These are phyloP conservation scores for Mychonastes homosphaera DNA, from an alignment of 139 green algal genomes.

Conservation along the genomic window DNA sequence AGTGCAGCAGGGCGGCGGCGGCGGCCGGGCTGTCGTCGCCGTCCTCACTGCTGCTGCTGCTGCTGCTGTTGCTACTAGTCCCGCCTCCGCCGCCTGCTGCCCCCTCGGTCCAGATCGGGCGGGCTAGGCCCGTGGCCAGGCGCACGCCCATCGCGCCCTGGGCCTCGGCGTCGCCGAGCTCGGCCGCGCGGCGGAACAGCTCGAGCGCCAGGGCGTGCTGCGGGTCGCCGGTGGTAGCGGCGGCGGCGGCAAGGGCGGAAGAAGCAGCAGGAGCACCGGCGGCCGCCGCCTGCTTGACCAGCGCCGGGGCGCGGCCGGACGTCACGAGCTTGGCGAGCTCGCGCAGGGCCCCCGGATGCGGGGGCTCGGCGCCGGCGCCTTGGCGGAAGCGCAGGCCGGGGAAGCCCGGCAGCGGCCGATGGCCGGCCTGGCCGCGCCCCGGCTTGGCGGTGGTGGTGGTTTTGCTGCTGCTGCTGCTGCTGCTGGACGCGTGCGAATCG, in stretches of 20 bases:
- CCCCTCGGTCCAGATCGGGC: constrained; percentile 15
- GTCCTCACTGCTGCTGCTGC: neutral
- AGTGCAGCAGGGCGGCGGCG: constrained; percentile 54
- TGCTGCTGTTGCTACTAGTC: constrained; percentile 6
- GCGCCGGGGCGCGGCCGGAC: constrained; percentile 18
- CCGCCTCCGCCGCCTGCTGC: constrained; percentile 26
- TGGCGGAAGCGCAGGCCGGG: constrained; percentile 15
- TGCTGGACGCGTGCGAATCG: neutral
- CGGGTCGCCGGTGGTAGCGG: constrained; percentile 24
- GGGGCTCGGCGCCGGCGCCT: neutral
- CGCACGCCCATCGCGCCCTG: constrained; percentile 56
- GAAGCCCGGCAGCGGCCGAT: constrained; percentile 14
- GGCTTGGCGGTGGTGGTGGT: no score
- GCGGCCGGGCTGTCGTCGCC: constrained; percentile 21
- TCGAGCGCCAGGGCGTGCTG: constrained; percentile 45
- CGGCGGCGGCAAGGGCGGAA: neutral
- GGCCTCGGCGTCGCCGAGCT: constrained; percentile 50
- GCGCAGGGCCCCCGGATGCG: constrained; percentile 20
- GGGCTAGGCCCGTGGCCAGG: constrained; percentile 46
- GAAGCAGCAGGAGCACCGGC: neutral
- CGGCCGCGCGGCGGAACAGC: constrained; percentile 51
- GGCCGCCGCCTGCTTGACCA: neutral
- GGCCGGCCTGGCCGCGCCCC: no score
- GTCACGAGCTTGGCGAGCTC: constrained; percentile 37
- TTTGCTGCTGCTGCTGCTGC: neutral